Evolutionary conservation across 345 rosid genomes (phyloP).

Genomic region (Hibiscus tridactylites): DNA sequence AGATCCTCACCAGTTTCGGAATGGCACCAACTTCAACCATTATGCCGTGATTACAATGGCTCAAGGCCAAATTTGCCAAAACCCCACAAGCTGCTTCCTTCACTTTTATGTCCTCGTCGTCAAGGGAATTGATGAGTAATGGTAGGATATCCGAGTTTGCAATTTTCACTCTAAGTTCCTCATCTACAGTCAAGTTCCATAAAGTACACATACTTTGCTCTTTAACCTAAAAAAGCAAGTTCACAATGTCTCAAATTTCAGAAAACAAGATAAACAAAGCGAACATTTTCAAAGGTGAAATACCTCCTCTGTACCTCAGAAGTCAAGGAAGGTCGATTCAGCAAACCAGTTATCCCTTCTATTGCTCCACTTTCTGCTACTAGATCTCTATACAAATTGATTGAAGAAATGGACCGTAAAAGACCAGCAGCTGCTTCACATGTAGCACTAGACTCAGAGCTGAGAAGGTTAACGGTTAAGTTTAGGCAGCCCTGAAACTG

Average conservation of each 20-base stretch:
- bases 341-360: constrained; percentile 63
- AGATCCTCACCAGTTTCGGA: constrained; percentile 60
- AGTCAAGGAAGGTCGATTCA: constrained; percentile 51
- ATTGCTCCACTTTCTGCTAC: constrained; percentile 84
- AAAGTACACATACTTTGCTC: constrained; percentile 66
- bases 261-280: constrained; percentile 5
- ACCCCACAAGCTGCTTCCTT: constrained; percentile 88
- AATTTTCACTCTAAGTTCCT: constrained; percentile 53
- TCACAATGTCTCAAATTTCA: constrained; percentile 19
- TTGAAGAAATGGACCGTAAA: constrained; percentile 55
- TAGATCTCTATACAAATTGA: constrained; percentile 54
- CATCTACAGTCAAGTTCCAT: constrained; percentile 85
- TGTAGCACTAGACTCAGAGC: constrained; percentile 48
- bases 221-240: constrained; percentile 48
- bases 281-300: constrained; percentile 17
- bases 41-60: constrained; percentile 41
- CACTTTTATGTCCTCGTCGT: constrained; percentile 55
- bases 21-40: constrained; percentile 79
- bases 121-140: constrained; percentile 51
- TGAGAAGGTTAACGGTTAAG: constrained; percentile 65
- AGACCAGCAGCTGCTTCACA: constrained; percentile 89
- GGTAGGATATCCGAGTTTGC: constrained; percentile 45
- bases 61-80: constrained; percentile 63
- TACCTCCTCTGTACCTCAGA: constrained; percentile 55
- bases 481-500: constrained; percentile 70